These are phyloP conservation scores for Colletotrichum aenigma DNA, from an alignment of 2,329 filamentous ascomycete species.

Conservation along the genomic window DNA sequence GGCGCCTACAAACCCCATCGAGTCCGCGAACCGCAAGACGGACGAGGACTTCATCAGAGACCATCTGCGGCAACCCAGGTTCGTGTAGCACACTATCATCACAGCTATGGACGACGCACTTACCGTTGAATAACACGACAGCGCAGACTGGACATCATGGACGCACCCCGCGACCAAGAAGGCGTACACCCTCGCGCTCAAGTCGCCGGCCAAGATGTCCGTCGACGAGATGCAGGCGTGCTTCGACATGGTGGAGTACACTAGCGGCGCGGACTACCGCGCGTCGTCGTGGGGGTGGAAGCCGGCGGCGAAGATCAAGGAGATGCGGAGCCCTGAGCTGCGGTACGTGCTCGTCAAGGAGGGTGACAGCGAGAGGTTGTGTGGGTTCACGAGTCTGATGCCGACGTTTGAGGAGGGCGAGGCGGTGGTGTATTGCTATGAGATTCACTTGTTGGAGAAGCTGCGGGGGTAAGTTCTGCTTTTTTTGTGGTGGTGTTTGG, in stretches of 20 bases:
- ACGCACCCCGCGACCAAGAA: slow-evolving; percentile 49
- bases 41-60: slow-evolving; percentile 53
- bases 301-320: slow-evolving; percentile 60
- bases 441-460: slow-evolving; percentile 69
- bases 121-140: background rate
- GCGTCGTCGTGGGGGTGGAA: slow-evolving; percentile 68
- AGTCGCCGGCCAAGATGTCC: slow-evolving; percentile 40
- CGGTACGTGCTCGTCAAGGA: slow-evolving; percentile 68
- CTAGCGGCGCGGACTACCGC: slow-evolving; percentile 69
- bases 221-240: slow-evolving; percentile 55
- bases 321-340: slow-evolving; percentile 72
- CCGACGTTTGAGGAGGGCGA: slow-evolving; percentile 70
- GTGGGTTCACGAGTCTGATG: slow-evolving; percentile 71
- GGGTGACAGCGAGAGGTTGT: slow-evolving; percentile 33
- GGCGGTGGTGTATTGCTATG: slow-evolving; percentile 78
- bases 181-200: slow-evolving; percentile 49
- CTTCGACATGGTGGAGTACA: slow-evolving; percentile 63
- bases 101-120: background rate
- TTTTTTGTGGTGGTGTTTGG: background rate
- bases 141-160: slow-evolving; percentile 47
- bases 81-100: background rate
- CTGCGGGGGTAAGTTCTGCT: slow-evolving; percentile 54
- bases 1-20: slow-evolving; percentile 41
- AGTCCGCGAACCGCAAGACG: slow-evolving; percentile 49
- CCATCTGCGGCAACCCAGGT: slow-evolving; percentile 52